Evolutionary conservation across 176 grass and related monocot species (phyloP).

Genomic region (Avena eriantha): DNA sequence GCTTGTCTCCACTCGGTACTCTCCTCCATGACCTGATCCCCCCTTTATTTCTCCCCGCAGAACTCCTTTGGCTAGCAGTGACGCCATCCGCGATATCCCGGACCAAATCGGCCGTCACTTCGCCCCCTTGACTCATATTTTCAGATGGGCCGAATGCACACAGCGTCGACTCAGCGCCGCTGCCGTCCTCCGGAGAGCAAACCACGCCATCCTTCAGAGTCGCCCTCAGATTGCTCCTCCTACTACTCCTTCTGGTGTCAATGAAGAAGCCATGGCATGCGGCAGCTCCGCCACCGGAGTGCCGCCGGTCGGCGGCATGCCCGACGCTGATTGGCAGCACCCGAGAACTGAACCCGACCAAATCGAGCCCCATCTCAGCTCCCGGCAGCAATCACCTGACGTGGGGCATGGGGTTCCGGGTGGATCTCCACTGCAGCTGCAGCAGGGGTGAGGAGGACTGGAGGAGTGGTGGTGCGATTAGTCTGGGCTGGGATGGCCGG

Average conservation of each 20-base stretch:
- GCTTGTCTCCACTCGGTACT: conserved; percentile 47
- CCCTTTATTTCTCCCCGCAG: conserved; percentile 34
- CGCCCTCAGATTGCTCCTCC: conserved; percentile 13
- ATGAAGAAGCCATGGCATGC: not conserved
- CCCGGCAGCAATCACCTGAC: not conserved
- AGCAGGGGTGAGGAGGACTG: not conserved
- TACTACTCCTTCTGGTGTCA: conserved; percentile 33
- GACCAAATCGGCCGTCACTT: not conserved
- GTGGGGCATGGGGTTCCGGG: not conserved
- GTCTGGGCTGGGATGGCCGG: conserved; percentile 11
- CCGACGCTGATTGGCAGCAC: conserved; percentile 35
- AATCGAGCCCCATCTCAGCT: conserved; percentile 50
- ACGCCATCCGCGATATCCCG: conserved; percentile 13
- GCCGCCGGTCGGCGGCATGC: conserved; percentile 29
- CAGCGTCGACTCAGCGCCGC: conserved; percentile 18
- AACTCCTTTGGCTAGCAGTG: not conserved
- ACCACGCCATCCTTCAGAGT: conserved; percentile 40
- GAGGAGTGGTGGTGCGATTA: not conserved
- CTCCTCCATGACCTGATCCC: conserved; percentile 53
- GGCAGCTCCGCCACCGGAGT: not conserved
- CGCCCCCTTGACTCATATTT: not conserved
- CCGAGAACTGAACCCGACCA: conserved; percentile 50
- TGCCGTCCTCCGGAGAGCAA: conserved; percentile 20
- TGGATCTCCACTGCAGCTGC: conserved; percentile 1
- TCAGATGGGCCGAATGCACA: conserved; percentile 42